Evolutionary conservation across 345 rosid species (phyloP).

Genomic region (Brassica carinata): DNA sequence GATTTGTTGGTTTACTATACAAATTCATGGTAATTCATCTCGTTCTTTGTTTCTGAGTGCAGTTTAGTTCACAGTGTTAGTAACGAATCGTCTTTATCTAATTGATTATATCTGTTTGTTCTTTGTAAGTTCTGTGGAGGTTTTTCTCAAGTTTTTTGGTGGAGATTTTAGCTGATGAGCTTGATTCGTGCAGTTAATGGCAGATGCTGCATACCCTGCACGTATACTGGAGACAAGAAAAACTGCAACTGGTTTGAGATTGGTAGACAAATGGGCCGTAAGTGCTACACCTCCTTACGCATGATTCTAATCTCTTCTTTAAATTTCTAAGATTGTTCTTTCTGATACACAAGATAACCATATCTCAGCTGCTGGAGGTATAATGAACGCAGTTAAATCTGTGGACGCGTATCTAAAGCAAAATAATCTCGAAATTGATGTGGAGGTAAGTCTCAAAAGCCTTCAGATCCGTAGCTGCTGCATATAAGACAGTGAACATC

Average conservation of each 20-base stretch:
- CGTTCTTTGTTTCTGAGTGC: neutral
- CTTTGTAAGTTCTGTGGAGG: neutral
- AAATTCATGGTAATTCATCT: too few relatives aligned
- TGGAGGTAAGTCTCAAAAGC: constrained; percentile 61
- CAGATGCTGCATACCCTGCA: constrained; percentile 88
- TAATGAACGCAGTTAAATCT: constrained; percentile 68
- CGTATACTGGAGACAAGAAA: constrained; percentile 86
- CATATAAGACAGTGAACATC: neutral
- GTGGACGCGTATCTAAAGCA: constrained; percentile 68
- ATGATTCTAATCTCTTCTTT: neutral
- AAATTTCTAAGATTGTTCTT: constrained; percentile 13
- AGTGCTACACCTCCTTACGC: too few relatives aligned
- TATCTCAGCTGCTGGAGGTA: constrained; percentile 89
- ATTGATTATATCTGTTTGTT: neutral
- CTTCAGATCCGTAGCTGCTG: neutral
- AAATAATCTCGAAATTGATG: constrained; percentile 77
- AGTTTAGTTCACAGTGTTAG: neutral
- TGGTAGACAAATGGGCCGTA: too few relatives aligned
- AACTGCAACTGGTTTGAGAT: constrained; percentile 86
- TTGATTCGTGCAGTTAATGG: constrained; percentile 73
- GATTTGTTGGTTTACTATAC: neutral
- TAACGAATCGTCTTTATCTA: neutral
- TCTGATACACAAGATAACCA: constrained; percentile 72
- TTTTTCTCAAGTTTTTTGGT: neutral
- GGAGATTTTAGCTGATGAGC: constrained; percentile 13